Evolutionary conservation across 1,284 basidiomycete genomes (phyloP), one percentile per base, ranked within the genome.

Genomic region (Farysia itapuensis): DNA sequence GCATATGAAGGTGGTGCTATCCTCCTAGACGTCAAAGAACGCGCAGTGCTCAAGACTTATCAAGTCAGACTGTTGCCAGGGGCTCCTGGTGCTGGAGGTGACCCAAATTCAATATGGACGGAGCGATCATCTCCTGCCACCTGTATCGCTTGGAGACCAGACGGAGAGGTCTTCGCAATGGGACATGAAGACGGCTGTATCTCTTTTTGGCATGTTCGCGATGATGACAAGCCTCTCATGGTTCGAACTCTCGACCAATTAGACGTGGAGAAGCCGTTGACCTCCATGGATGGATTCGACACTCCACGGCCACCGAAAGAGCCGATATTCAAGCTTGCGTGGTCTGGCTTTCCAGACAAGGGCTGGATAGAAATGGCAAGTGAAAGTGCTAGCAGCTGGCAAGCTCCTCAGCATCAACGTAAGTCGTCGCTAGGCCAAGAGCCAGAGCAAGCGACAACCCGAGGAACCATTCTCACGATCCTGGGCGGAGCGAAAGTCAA

Each of bases 161-260:
- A 83, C 47, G 82, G 81, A 1, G 74, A 79, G 8, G 75, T 79
- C 14, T 81, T 82, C 49, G 80, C 77, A 11, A 83, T 84, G 30
- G 88, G 88, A 2, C 84, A 94, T 73, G 81, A 84, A n/a, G 91
- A 96, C 75, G 91, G 91, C 8, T 86, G 84, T 37, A 82, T 96
- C 35, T 84, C 87, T 4, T 90, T 94, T 75, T 94, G 90, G 88
- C 85, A 86, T 1, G 79, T 87, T 4, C 85, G 87, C 33, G 89
- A 94, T 56, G 84, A 87, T 63, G 85, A 88, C 56, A 84, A 85
- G 49, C 90, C 90, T 0, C 78, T 95, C 21, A 81, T 86, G 60
- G 88, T 91, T 7, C 82, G 88, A 39, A 67, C 69, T 14, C 54
- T 75, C 12, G 67, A 68, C 11, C 19, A 42, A 14, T 36, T 67